Evolutionary conservation across 75 land plant genomes (phyloP).

Genomic region (Sequoiadendron giganteum): DNA sequence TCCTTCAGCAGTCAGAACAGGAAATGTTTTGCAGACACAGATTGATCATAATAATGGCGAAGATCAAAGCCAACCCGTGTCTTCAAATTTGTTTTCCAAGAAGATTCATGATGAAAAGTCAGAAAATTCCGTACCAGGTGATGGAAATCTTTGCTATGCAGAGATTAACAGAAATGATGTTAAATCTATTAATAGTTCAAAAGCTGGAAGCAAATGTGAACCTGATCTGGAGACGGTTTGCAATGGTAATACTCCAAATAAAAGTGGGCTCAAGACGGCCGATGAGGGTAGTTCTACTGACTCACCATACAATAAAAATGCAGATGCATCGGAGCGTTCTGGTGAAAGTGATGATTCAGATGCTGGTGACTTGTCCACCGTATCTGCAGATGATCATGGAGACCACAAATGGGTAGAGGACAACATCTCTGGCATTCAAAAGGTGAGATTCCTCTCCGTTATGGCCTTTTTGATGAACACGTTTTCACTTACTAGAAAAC

Average conservation of each 20-base stretch:
- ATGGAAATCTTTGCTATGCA: not conserved
- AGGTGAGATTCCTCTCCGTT: not conserved
- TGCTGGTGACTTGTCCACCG: not conserved
- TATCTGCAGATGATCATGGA: not conserved
- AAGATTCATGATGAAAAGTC: not conserved
- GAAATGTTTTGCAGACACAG: not conserved
- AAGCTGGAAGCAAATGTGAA: not conserved
- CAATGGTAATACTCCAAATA: not conserved
- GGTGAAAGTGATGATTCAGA: conserved; percentile 12
- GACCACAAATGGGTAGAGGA: not conserved
- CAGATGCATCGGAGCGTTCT: not conserved
- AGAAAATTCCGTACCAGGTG: not conserved
- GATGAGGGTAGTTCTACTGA: not conserved
- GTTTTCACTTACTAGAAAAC: not conserved
- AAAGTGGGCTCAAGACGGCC: not conserved
- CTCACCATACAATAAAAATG: not conserved
- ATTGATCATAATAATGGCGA: not conserved
- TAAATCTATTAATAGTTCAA: not conserved
- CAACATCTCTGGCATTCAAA: conserved; percentile 5
- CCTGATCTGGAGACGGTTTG: not conserved
- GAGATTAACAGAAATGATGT: not conserved
- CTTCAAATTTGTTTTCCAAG: not conserved
- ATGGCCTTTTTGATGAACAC: not conserved
- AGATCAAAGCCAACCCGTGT: not conserved
- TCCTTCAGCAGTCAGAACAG: conserved; percentile 7